These are phyloP conservation scores for Ceratobasidium sp. DNA, from an alignment of 1,284 basidiomycete genomes.

Conservation along the genomic window DNA sequence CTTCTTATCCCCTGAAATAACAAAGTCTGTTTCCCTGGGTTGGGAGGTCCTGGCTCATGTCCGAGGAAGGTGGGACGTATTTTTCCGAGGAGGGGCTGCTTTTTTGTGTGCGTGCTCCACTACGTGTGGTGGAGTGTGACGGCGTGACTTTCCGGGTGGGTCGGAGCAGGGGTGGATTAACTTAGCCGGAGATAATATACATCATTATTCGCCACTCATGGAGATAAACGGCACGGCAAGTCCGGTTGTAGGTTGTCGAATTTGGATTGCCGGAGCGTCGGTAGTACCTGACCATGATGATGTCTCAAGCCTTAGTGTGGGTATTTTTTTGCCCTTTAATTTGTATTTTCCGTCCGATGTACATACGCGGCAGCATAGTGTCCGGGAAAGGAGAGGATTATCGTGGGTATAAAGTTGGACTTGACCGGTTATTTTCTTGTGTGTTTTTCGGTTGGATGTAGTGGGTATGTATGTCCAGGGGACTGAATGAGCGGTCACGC, in stretches of 20 bases:
- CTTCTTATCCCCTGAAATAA: background rate
- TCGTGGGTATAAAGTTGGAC: background rate
- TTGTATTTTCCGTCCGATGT: background rate
- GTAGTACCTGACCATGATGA: background rate
- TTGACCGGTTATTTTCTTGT: too few relatives aligned
- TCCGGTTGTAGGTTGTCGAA: background rate
- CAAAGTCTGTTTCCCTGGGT: constrained; percentile 16
- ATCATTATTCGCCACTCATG: too few relatives aligned
- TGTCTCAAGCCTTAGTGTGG: background rate
- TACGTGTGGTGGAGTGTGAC: background rate
- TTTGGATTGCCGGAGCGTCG: background rate
- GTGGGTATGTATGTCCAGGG: too few relatives aligned
- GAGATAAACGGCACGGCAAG: background rate
- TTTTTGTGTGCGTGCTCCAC: background rate
- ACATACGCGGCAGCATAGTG: too few relatives aligned
- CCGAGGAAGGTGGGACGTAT: background rate
- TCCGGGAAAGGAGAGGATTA: too few relatives aligned
- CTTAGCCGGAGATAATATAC: too few relatives aligned
- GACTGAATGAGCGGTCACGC: too few relatives aligned
- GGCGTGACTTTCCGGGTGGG: background rate
- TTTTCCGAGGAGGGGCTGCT: background rate
- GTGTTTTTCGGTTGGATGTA: too few relatives aligned
- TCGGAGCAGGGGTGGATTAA: background rate
- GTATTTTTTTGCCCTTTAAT: background rate
- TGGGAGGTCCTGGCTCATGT: background rate